Base-by-base conservation (phyloP, 148 eudicot genomes). In the Camellia granthamiana region DNA sequence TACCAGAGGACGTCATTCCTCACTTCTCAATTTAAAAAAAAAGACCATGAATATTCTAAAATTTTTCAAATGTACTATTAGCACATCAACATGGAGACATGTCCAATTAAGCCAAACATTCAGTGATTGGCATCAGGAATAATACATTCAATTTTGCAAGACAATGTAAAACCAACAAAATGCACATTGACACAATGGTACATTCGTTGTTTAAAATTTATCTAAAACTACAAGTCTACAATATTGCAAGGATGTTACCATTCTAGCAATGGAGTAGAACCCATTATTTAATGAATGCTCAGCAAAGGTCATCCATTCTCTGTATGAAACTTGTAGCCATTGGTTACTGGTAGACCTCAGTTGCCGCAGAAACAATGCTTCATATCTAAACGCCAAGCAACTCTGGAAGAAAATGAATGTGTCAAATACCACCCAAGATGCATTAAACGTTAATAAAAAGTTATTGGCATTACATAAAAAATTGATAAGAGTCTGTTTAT, bases 361-460 rank as follows among this genome's bases (percentile, higher is more conserved):
- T 43, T 93, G 89, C 44, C 97, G 89, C 84, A 91, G 76, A 79
- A 83, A 66, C 81, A 95, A 79, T 71, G 90, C 97, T 84, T 93
- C 98, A 72, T 93, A 95, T 84, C 97, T 90, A 89, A 95, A 76
- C 19, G 96, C 93, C 88, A 95, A 87, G 84, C 96, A 93, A 84
- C 92, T 93, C 98, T 94, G 84, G 43, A 59, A 61, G 38, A 4
- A n/a, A n/a, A 16, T 69, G 73, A 69, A 69, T 10, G 55, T 69
- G 21, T 58, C 23, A 16, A 59, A 75, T 21, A 12, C 3, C 30
- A 49, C 14, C n/a, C 30, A 42, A 60, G 15, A 61, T 6, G 15
- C 56, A 43, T 38, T 72, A n/a, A 21, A 62, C 10, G 3, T 67
- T 65, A 43, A 42, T 52, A 1, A 1, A 21, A 7, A 51, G 12